Evolutionary conservation across 75 land plant species (phyloP), one percentile per base, ranked within the genome.

Genomic region (Pinus albicaulis): DNA sequence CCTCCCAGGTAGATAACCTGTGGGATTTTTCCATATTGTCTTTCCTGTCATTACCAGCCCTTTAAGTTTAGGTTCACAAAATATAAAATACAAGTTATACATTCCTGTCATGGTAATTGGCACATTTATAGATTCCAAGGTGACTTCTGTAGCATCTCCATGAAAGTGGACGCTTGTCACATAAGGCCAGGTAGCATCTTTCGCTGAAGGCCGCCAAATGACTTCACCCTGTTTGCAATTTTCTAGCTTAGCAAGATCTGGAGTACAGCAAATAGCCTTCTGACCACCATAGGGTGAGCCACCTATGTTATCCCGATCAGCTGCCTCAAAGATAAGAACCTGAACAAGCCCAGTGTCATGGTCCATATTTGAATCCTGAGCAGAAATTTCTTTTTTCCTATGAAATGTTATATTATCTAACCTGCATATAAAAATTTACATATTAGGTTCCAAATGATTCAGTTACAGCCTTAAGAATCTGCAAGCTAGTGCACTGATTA

Each of bases 1-100:
- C 73, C 93, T 83, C 58, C 98, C 98, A 10, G 98, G 98, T 31
- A 95, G 76, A 81, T 92, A 95, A 15, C 98, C 98, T 25, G 79
- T 79, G 26, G 98, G 98, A 70, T 92, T 95, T 82, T 85, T 92
- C 98, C 98, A 95, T 28, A 90, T 76, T 12, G 93, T 95, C 41
- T 80, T 87, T 57, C 98, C 98, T 15, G 72, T 80, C 19, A 95
- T 72, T n/a, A 65, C 7, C 24, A 88, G 79, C 55, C 89, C 98
- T 58, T 92, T 74, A 15, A 95, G 89, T n/a, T 86, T 62, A 56
- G 90, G 91, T 72, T 92, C 95, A 78, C 98, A 95, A 55, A 80
- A 84, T 41, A 92, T 82, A 74, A 95, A 95, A 77, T 90, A 84
- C 31, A 95, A 81, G 61, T 92, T 90, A 79, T 95, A 95, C 93